These are phyloP conservation scores for Ophiobolus disseminans DNA, from an alignment of 2,329 filamentous ascomycete genomes.

Conservation along the genomic window DNA sequence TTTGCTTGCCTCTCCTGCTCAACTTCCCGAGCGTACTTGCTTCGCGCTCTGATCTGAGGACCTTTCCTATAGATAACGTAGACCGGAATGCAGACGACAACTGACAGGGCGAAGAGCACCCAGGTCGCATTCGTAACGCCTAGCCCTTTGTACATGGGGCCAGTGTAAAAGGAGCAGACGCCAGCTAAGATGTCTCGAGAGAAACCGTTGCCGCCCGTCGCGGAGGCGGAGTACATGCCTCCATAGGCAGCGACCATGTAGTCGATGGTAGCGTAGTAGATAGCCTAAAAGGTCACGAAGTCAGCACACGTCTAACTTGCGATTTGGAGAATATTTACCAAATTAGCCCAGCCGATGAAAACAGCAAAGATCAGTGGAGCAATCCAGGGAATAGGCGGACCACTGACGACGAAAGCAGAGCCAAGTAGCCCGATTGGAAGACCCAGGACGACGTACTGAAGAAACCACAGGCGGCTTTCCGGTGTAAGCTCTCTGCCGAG, in stretches of 20 bases:
- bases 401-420: slow-evolving; percentile 64
- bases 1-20: slow-evolving; percentile 25
- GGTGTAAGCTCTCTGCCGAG: slow-evolving; percentile 60
- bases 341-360: slow-evolving; percentile 71
- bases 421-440: slow-evolving; percentile 72
- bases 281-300: slow-evolving; percentile 43
- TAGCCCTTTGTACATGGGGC: slow-evolving; percentile 45
- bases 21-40: slow-evolving; percentile 30
- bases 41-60: slow-evolving; percentile 54
- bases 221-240: slow-evolving; percentile 71
- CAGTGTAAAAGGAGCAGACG: slow-evolving; percentile 64
- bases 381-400: slow-evolving; percentile 71
- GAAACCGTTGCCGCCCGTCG: slow-evolving; percentile 80
- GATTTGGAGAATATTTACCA: slow-evolving; percentile 38
- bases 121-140: slow-evolving; percentile 28
- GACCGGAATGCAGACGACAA: slow-evolving; percentile 60
- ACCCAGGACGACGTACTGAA: slow-evolving; percentile 66
- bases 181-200: slow-evolving; percentile 75
- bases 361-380: slow-evolving; percentile 57
- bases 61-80: slow-evolving; percentile 65
- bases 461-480: slow-evolving; percentile 69
- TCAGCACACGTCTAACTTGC: background rate
- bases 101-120: slow-evolving; percentile 59
- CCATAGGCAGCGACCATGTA: slow-evolving; percentile 79
- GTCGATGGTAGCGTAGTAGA: slow-evolving; percentile 79